These are phyloP conservation scores for Xylariaceae sp. DNA, from an alignment of 2,329 filamentous ascomycete species.

Conservation along the genomic window DNA sequence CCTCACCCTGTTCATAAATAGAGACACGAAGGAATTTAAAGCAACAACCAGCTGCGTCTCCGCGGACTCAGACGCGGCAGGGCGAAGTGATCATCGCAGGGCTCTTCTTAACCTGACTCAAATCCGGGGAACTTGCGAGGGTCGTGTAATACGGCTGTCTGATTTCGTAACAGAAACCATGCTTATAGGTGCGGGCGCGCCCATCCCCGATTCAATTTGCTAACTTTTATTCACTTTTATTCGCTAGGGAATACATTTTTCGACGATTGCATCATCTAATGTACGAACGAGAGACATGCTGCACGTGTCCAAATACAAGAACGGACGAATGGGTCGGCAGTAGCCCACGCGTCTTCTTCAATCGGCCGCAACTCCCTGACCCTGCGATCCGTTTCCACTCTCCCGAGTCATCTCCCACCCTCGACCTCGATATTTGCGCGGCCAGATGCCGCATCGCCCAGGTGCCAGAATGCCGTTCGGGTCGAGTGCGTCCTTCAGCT, in stretches of 20 bases:
- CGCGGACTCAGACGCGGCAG: no score
- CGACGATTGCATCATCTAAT: background rate
- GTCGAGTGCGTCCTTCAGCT: constrained; percentile 42
- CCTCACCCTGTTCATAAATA: no score
- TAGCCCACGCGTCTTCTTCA: background rate
- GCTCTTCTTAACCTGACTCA: no score
- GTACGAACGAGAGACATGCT: no score
- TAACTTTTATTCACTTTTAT: constrained; percentile 17
- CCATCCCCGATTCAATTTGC: background rate
- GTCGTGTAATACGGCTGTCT: background rate
- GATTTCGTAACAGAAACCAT: constrained; percentile 22
- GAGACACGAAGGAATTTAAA: no score
- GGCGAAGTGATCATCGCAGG: no score
- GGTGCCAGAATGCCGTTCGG: constrained; percentile 36
- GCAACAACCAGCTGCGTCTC: no score
- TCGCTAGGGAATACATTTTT: background rate
- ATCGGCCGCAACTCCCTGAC: constrained; percentile 26
- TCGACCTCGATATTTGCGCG: constrained; percentile 30
- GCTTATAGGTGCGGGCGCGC: constrained; percentile 1
- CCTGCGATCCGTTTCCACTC: constrained; percentile 31
- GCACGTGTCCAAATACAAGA: no score
- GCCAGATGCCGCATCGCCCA: constrained; percentile 34
- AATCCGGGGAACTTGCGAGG: background rate
- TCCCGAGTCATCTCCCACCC: constrained; percentile 37
- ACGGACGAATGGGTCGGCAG: no score